Evolutionary conservation across 768 basidiomycete species (phyloP), one percentile per base, ranked within the genome.

Genomic region (Udeniomyces megalosporus): DNA sequence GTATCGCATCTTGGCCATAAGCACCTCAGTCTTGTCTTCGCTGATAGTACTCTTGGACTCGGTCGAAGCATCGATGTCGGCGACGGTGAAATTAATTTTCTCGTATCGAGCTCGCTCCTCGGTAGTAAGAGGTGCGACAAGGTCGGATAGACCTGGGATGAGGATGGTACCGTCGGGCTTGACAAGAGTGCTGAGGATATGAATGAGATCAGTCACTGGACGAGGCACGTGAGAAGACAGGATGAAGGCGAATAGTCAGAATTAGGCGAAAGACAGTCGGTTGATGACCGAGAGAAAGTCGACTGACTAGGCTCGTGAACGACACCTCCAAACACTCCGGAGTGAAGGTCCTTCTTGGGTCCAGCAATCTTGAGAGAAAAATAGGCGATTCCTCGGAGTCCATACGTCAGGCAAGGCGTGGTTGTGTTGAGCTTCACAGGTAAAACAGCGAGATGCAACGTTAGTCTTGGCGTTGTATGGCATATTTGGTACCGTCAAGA

Each of bases 1-100:
- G 71, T 66, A 67, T 35, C 90, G 82, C 92, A 96, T 96, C 68
- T 89, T 82, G 44, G 86, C 88, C 91, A 93, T 97, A 44, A 97
- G 77, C 24, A 71, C 72, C 49, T 68, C 66, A 32, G 82, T 82
- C 72, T 90, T 92, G 72, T 91, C 84, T 4, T 80, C 75, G 2
- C 82, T 84, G 26, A 95, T 71, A 2, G 85, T 82, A 67, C 69
- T 96, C 90, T 69, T 71, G 51, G 46, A 34, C 28, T 35, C 55
- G n/a, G 61, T 66, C 11, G 46, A 44, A 28, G 32, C 44, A 14
- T 65, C 57, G 28, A 53, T 62, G 57, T 64, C 52, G 34, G 50
- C 35, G 15, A 64, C 55, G 14, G 62, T 32, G 49, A 67, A 64
- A 58, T 68, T 66, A 53, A 67, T 69, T 12, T 77, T 69, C 45